Conservation (phyloP, 2,329 filamentous ascomycete genomes). For the Pezicula carpinea region DNA sequence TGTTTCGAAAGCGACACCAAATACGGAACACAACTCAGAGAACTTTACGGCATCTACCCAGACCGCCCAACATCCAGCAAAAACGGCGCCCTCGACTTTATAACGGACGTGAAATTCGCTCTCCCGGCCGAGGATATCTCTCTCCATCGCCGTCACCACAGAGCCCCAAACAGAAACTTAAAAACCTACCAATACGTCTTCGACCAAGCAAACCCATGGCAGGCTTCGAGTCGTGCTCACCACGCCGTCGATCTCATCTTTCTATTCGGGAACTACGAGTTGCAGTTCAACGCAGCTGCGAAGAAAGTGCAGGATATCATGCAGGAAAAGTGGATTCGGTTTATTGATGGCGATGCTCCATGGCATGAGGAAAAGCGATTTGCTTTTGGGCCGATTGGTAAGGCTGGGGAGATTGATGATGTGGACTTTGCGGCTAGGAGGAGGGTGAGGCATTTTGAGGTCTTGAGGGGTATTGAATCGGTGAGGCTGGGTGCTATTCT, state of each 20-base stretch:
- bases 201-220: constrained; percentile 43
- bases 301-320: constrained; percentile 30
- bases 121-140: constrained; percentile 22
- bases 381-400: constrained; percentile 36
- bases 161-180: constrained; percentile 2
- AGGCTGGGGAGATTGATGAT: constrained; percentile 28
- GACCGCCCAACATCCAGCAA: constrained; percentile 35
- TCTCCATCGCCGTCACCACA: constrained; percentile 13
- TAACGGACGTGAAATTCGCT: constrained; percentile 30
- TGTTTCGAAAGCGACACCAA: constrained; percentile 28
- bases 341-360: constrained; percentile 31
- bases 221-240: constrained; percentile 39
- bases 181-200: constrained; percentile 35
- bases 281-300: constrained; percentile 31
- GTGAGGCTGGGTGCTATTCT: constrained; percentile 28
- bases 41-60: constrained; percentile 35
- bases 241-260: constrained; percentile 43
- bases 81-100: constrained; percentile 35
- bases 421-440: constrained; percentile 30
- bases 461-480: constrained; percentile 26
- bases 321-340: constrained; percentile 36
- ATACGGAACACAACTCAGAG: constrained; percentile 31
- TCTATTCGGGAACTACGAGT: constrained; percentile 36
- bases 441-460: constrained; percentile 27
- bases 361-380: constrained; percentile 31